Evolutionary conservation across 176 grass and related monocot genomes (phyloP).

Genomic region (Olyra latifolia): DNA sequence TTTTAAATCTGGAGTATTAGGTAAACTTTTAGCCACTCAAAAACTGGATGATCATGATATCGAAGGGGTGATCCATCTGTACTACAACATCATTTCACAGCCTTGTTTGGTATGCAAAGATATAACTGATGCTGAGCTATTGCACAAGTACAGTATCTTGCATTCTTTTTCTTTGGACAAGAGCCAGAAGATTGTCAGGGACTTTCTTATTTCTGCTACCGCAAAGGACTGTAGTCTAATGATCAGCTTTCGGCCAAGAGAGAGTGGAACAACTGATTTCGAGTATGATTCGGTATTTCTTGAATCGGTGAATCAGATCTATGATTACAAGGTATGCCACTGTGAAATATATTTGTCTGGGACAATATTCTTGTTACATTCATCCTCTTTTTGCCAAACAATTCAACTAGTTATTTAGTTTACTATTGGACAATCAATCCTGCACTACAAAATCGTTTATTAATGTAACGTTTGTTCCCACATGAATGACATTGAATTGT

Average conservation of each 20-base stretch:
- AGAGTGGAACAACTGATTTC: conserved; percentile 32
- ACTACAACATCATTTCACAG: conserved; percentile 71
- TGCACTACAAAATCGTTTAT: not conserved
- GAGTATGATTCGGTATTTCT: conserved; percentile 68
- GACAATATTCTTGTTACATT: not conserved
- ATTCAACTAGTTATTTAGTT: not conserved
- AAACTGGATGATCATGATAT: conserved; percentile 88
- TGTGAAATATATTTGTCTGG: not conserved
- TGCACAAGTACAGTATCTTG: conserved; percentile 53
- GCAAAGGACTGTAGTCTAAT: conserved; percentile 94
- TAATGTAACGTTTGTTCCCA: not conserved
- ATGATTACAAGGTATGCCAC: conserved; percentile 81
- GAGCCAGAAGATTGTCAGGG: conserved; percentile 67
- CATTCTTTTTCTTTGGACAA: conserved; percentile 68
- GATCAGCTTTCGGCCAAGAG: conserved; percentile 69
- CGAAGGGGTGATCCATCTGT: conserved; percentile 90
- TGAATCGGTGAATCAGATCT: conserved; percentile 59
- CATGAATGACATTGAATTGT: not conserved
- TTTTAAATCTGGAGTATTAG: conserved; percentile 57
- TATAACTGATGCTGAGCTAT: conserved; percentile 52
- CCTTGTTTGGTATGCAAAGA: conserved; percentile 68
- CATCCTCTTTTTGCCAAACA: not conserved
- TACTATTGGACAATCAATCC: not conserved
- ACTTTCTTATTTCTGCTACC: conserved; percentile 79
- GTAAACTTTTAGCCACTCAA: conserved; percentile 68